phyloP scores from a whole-genome alignment of 768 basidiomycete genomes.

The Megacollybia marginata region DNA sequence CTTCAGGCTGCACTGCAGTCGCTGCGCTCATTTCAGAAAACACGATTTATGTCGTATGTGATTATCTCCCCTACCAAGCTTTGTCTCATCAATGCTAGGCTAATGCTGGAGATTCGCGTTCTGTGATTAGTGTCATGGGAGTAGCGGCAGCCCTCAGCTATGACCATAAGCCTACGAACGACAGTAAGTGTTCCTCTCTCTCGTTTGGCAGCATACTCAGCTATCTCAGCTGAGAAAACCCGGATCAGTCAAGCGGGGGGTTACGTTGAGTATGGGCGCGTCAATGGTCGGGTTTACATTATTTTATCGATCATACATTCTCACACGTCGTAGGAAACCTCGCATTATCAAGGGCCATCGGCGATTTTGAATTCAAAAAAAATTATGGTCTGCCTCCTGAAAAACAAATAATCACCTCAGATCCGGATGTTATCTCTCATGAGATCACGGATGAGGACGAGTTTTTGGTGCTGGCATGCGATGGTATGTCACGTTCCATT shows the following conservation, averaged over 20 bases:
- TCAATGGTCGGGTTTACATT: conserved; percentile 63
- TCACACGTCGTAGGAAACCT: conserved; percentile 65
- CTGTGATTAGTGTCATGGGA: conserved; percentile 80
- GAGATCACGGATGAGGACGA: conserved; percentile 85
- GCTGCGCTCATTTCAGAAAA: conserved; percentile 78
- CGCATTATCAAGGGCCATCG: conserved; percentile 88
- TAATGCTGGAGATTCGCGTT: conserved; percentile 95
- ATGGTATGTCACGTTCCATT: conserved; percentile 50
- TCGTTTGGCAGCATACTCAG: conserved; percentile 5
- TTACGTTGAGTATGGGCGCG: conserved; percentile 93
- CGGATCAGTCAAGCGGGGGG: conserved; percentile 90
- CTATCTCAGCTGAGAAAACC: conserved; percentile 60
- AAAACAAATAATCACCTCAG: conserved; percentile 88
- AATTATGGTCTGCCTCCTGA: conserved; percentile 76
- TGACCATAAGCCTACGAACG: conserved; percentile 93
- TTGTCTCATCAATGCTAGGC: conserved; percentile 47
- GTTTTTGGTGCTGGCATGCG: conserved; percentile 94
- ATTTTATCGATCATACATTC: background rate
- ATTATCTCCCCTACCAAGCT: conserved; percentile 1
- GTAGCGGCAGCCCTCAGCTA: conserved; percentile 83
- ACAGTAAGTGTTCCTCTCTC: conserved; percentile 41
- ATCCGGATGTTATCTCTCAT: conserved; percentile 87
- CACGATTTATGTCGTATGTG: conserved; percentile 74
- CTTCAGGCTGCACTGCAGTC: conserved; percentile 95
- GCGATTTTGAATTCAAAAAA: conserved; percentile 99